A percentile compares a stretch with the other conserved stretches of the same genome.
phyloP scores from a whole-genome alignment of 345 rosid genomes.

The Rhodamnia rubescens region DNA sequence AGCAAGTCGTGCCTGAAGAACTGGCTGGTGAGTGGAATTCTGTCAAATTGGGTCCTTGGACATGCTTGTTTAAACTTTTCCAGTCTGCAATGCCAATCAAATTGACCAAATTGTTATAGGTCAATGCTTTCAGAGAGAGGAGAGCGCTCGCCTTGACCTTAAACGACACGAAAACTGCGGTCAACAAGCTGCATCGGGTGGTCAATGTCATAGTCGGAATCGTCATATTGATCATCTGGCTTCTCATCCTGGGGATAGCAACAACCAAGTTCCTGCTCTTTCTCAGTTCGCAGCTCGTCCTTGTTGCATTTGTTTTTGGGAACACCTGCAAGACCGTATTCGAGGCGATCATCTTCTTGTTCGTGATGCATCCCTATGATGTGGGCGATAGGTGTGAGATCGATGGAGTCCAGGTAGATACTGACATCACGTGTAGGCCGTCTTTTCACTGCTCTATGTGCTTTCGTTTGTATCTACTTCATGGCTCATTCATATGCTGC shows the following conservation, averaged over 20 bases:
- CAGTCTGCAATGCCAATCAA: not conserved
- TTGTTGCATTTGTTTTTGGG: constrained; percentile 71
- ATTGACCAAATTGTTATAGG: constrained; percentile 19
- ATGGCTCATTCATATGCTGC: not conserved
- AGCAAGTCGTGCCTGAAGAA: constrained; percentile 65
- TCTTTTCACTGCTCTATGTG: not conserved
- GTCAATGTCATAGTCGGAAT: constrained; percentile 40
- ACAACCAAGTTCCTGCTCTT: constrained; percentile 64
- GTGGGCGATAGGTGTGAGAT: constrained; percentile 87
- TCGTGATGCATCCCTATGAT: constrained; percentile 84
- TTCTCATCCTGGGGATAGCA: constrained; percentile 78
- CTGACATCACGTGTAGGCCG: not conserved
- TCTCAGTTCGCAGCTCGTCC: constrained; percentile 70
- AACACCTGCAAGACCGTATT: constrained; percentile 77
- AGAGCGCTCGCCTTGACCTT: constrained; percentile 81
- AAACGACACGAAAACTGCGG: constrained; percentile 91
- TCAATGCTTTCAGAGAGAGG: constrained; percentile 79
- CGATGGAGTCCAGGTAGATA: constrained; percentile 68
- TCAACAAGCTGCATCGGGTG: constrained; percentile 69
- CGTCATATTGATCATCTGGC: constrained; percentile 49
- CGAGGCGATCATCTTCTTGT: constrained; percentile 75
- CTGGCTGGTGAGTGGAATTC: constrained; percentile 64
- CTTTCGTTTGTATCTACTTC: not conserved
- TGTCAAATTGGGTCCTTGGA: not conserved
- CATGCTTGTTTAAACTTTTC: not conserved